These are phyloP conservation scores for Aspergillus pseudonomiae DNA, from an alignment of 2,329 filamentous ascomycete genomes.

Conservation along the genomic window DNA sequence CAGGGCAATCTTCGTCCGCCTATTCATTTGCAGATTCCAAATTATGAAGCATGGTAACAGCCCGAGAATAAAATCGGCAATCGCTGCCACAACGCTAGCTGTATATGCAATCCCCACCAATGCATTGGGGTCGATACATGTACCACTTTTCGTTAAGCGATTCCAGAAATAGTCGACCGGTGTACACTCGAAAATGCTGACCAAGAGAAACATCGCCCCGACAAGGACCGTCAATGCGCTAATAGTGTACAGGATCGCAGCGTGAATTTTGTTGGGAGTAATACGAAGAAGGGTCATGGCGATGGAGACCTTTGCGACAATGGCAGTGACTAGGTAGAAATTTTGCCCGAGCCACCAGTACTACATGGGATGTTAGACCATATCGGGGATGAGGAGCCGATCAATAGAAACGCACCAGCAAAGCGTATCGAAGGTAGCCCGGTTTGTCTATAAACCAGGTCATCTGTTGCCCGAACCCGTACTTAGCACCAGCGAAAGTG, in stretches of 20 bases:
- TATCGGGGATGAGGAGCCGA: background rate
- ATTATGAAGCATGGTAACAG: background rate
- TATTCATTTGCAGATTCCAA: slow-evolving; percentile 3
- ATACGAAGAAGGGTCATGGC: slow-evolving; percentile 2
- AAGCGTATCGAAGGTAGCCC: slow-evolving; percentile 2
- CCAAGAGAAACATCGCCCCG: background rate
- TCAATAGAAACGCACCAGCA: background rate
- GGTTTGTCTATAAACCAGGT: slow-evolving; percentile 1
- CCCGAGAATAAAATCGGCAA: background rate
- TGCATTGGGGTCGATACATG: background rate
- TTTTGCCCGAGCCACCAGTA: slow-evolving; percentile 5
- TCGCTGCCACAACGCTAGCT: background rate
- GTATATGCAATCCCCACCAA: background rate
- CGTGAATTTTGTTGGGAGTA: background rate
- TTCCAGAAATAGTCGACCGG: slow-evolving; percentile 6
- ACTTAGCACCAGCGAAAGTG: background rate
- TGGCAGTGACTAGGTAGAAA: background rate
- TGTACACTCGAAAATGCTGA: background rate
- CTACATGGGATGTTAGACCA: background rate
- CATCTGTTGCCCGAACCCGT: background rate
- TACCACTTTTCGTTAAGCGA: background rate
- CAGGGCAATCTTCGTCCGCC: background rate
- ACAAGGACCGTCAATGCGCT: background rate
- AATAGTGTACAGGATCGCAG: background rate
- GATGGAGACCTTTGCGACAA: slow-evolving; percentile 1